Evolutionary conservation across 805 yeast genomes (phyloP).

Genomic region (Saturnispora besseyi): DNA sequence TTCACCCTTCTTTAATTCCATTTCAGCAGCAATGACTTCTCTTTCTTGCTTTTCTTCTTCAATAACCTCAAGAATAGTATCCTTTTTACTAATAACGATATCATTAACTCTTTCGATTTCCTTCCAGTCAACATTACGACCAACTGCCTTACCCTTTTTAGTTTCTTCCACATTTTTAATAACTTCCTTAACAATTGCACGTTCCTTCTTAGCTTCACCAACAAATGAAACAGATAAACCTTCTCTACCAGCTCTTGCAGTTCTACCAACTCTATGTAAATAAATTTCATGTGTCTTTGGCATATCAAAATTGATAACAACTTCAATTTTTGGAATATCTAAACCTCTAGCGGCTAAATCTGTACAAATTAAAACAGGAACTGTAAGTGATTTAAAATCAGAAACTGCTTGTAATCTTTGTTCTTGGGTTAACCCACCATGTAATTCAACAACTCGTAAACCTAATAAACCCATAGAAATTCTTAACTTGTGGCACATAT

Average conservation of each 20-base stretch:
- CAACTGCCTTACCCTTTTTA: constrained; percentile 56
- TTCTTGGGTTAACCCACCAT: constrained; percentile 81
- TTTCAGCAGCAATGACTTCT: constrained; percentile 79
- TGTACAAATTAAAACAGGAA: constrained; percentile 88
- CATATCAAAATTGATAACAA: constrained; percentile 92
- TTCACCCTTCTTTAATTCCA: constrained; percentile 79
- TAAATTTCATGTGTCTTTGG: constrained; percentile 88
- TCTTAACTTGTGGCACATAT: constrained; percentile 79
- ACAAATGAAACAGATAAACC: constrained; percentile 92
- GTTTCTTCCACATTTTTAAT: constrained; percentile 54
- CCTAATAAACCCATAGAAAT: constrained; percentile 68
- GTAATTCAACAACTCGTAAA: constrained; percentile 68
- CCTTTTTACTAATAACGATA: constrained; percentile 50
- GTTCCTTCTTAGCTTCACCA: constrained; percentile 82
- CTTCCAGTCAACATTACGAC: constrained; percentile 86
- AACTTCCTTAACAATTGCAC: constrained; percentile 85
- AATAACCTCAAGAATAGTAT: constrained; percentile 62
- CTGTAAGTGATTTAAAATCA: constrained; percentile 71
- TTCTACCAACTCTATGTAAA: constrained; percentile 96
- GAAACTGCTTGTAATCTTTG: constrained; percentile 83
- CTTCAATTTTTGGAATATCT: constrained; percentile 96
- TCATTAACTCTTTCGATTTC: constrained; percentile 64
- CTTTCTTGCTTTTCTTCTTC: constrained; percentile 86
- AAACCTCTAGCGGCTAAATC: constrained; percentile 99
- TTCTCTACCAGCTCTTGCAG: constrained; percentile 97